These are phyloP conservation scores for Coniochaeta pulveracea DNA, from an alignment of 2,329 filamentous ascomycete genomes.

Conservation along the genomic window DNA sequence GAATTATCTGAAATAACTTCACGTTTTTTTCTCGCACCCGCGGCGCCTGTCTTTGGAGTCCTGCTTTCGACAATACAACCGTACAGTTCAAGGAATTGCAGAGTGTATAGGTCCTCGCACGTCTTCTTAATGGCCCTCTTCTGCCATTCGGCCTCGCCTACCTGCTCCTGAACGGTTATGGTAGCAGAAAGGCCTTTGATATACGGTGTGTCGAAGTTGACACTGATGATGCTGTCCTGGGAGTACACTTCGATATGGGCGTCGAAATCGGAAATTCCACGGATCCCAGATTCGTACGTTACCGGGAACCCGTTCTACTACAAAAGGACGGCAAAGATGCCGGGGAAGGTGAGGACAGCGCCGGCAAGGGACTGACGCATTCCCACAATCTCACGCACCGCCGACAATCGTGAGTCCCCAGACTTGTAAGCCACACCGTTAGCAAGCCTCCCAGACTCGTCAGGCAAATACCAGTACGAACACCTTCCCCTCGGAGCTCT, in stretches of 20 bases:
- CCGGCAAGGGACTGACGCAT: conserved; percentile 28
- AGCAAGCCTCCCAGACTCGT: too few relatives aligned
- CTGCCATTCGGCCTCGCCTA: conserved; percentile 23
- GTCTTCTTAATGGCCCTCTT: conserved; percentile 28
- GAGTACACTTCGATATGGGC: conserved; percentile 41
- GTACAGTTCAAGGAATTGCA: conserved; percentile 23
- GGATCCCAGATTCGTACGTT: conserved; percentile 45
- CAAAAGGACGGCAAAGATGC: conserved; percentile 28
- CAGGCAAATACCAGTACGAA: too few relatives aligned
- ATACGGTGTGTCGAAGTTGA: conserved; percentile 46
- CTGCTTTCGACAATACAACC: conserved; percentile 12
- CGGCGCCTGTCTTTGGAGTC: conserved; percentile 16
- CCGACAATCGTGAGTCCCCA: conserved; percentile 42
- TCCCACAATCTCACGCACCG: conserved; percentile 43
- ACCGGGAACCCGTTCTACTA: conserved; percentile 35
- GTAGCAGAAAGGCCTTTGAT: conserved; percentile 42
- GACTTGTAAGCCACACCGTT: conserved; percentile 3
- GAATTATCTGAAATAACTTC: conserved; percentile 19
- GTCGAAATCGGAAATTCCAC: conserved; percentile 39
- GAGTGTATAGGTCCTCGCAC: conserved; percentile 30
- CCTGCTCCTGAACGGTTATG: conserved; percentile 31
- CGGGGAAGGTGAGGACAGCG: conserved; percentile 21
- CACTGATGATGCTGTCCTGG: conserved; percentile 37
- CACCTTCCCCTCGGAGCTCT: conserved; percentile 26
- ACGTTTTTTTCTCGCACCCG: conserved; percentile 19